phyloP scores from a whole-genome alignment of 176 grass and related monocot species.

The Chloris gayana region DNA sequence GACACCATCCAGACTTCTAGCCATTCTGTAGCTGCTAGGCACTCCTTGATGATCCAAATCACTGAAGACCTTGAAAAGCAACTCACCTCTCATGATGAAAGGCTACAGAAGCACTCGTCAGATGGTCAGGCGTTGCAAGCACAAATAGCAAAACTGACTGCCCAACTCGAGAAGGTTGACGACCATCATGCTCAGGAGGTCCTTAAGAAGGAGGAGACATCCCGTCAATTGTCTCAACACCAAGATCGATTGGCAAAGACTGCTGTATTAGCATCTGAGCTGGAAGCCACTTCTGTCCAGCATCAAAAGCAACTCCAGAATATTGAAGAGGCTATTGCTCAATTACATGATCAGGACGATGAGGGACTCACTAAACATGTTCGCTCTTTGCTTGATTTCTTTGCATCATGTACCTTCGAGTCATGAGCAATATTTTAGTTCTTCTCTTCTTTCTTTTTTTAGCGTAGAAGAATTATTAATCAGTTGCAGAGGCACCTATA shows the following conservation, averaged over 20 bases:
- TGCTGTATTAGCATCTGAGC: not conserved
- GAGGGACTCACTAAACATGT: not conserved
- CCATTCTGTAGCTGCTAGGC: no score
- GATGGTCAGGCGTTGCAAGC: not conserved
- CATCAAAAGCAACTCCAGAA: not conserved
- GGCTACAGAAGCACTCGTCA: not conserved
- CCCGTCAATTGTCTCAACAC: not conserved
- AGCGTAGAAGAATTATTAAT: no score
- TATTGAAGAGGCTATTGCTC: not conserved
- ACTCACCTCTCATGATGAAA: not conserved
- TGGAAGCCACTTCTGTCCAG: not conserved
- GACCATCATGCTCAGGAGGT: not conserved
- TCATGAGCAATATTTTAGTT: no score
- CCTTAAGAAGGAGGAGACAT: not conserved
- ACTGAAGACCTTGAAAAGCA: not conserved
- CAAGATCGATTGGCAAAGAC: not conserved
- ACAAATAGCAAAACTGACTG: not conserved
- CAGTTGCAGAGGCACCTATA: no score
- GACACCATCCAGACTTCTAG: not conserved
- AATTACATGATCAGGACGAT: not conserved
- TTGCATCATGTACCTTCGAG: not conserved
- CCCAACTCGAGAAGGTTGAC: not conserved
- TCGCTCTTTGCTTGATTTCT: not conserved
- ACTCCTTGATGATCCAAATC: not conserved
- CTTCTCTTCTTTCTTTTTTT: no score